Evolutionary conservation across 768 basidiomycete genomes (phyloP).

Genomic region (Hemileccinum rubropunctum): DNA sequence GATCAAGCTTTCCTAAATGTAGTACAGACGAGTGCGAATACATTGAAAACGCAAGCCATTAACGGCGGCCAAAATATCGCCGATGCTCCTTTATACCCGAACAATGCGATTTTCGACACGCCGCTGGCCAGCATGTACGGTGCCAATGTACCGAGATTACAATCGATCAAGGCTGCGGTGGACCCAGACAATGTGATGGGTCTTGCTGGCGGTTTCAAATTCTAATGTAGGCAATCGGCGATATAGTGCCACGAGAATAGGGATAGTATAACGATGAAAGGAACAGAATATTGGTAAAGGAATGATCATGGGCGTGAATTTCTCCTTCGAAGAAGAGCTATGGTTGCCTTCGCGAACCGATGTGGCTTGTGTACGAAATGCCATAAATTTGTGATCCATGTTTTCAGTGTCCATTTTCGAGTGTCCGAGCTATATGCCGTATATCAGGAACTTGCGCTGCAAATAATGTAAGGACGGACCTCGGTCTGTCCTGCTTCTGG

Average conservation of each 20-base stretch:
- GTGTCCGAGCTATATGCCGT: not conserved
- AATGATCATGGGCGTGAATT: slow-evolving; percentile 9
- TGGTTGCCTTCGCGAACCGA: slow-evolving; percentile 6
- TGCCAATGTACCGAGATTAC: slow-evolving; percentile 33
- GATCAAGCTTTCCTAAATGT: slow-evolving; percentile 33
- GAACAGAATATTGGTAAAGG: not conserved
- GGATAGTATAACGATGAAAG: not conserved
- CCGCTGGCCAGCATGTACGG: slow-evolving; percentile 48
- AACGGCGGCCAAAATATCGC: slow-evolving; percentile 40
- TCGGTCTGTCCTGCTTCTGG: slow-evolving; percentile 1
- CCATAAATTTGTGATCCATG: slow-evolving; percentile 15
- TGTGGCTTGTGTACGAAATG: slow-evolving; percentile 10
- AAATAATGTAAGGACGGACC: slow-evolving; percentile 9
- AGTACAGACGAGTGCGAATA: slow-evolving; percentile 33
- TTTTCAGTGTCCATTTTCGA: slow-evolving; percentile 2
- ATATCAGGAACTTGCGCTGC: not conserved
- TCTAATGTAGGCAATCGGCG: not conserved
- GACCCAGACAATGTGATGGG: slow-evolving; percentile 40
- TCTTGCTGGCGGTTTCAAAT: slow-evolving; percentile 34
- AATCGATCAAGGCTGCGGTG: slow-evolving; percentile 20
- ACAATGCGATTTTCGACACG: slow-evolving; percentile 41
- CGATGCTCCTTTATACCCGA: slow-evolving; percentile 40
- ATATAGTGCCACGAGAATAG: not conserved
- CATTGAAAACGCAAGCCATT: slow-evolving; percentile 39
- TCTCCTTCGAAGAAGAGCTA: slow-evolving; percentile 12